Conservation (phyloP, 257 asterid genomes). For the Salvia splendens region DNA sequence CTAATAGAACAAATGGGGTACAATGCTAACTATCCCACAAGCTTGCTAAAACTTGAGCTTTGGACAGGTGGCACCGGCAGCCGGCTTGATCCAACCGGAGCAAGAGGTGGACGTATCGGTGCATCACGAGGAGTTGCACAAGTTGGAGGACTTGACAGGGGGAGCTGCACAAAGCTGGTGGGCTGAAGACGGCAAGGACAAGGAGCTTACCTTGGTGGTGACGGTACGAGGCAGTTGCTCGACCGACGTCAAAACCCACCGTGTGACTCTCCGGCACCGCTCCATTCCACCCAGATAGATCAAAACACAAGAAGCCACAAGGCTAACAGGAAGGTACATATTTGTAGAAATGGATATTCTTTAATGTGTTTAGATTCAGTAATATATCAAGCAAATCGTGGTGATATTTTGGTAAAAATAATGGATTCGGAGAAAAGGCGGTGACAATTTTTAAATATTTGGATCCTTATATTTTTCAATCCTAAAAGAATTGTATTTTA, state of each 20-base stretch:
- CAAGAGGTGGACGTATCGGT: constrained; percentile 58
- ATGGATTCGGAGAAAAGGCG: no score
- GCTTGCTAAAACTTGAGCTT: no score
- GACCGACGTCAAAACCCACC: constrained; percentile 55
- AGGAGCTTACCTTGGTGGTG: constrained; percentile 67
- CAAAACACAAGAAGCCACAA: constrained; percentile 32
- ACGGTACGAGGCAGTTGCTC: constrained; percentile 61
- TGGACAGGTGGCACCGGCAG: constrained; percentile 76
- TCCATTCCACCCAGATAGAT: constrained; percentile 42
- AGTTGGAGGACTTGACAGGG: constrained; percentile 61
- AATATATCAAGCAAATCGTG: no score
- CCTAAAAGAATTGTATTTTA: no score
- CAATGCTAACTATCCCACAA: no score
- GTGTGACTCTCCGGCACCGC: constrained; percentile 50
- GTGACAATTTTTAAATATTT: no score
- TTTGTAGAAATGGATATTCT: constrained; percentile 25
- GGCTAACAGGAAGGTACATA: constrained; percentile 22
- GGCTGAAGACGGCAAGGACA: constrained; percentile 82
- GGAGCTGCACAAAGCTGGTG: constrained; percentile 79
- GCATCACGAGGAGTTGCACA: constrained; percentile 73
- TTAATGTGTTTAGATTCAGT: background rate
- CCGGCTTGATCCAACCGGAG: constrained; percentile 68
- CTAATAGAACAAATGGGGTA: no score
- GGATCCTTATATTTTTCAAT: no score
- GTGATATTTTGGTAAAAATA: no score